Percentiles rank a stretch among this genome's conserved stretches.
These are phyloP conservation scores for Diplodia seriata DNA, from an alignment of 2,329 filamentous ascomycete species.

Conservation along the genomic window DNA sequence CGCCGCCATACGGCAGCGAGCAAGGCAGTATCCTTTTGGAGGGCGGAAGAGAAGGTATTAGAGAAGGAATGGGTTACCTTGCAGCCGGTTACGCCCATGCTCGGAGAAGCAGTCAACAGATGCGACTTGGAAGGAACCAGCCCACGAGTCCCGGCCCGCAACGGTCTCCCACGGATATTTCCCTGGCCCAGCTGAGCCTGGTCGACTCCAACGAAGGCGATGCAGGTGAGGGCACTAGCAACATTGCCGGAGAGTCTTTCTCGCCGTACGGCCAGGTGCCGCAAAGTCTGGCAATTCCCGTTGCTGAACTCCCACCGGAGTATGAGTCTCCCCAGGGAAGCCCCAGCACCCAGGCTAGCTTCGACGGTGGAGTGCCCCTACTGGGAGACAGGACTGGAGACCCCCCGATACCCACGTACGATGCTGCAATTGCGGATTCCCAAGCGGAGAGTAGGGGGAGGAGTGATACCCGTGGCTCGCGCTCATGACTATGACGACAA, in stretches of 20 bases:
- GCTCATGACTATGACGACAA: conserved; percentile 42
- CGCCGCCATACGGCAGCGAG: conserved; percentile 95
- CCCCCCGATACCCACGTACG: conserved; percentile 84
- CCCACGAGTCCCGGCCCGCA: conserved; percentile 88
- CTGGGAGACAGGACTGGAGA: conserved; percentile 37
- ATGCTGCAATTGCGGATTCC: conserved; percentile 85
- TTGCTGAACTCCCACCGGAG: conserved; percentile 56
- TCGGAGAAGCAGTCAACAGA: conserved; percentile 78
- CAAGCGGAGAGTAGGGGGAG: conserved; percentile 76
- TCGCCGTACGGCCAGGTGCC: conserved; percentile 27
- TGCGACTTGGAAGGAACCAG: conserved; percentile 69
- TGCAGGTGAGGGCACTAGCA: conserved; percentile 73
- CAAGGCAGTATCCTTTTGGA: conserved; percentile 95
- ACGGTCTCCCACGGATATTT: conserved; percentile 94
- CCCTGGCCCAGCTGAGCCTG: conserved; percentile 82
- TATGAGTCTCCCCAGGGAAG: conserved; percentile 58
- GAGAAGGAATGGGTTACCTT: conserved; percentile 61
- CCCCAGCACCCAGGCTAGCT: conserved; percentile 39
- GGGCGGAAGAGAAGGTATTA: conserved; percentile 67
- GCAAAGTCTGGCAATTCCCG: conserved; percentile 22
- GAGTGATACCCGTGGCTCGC: conserved; percentile 62
- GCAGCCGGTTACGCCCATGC: conserved; percentile 62
- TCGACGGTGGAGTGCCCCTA: conserved; percentile 60
- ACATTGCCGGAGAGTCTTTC: conserved; percentile 8
- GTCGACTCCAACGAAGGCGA: conserved; percentile 68